phyloP scores from a whole-genome alignment of 129 eudicot genomes.

The Kitagawia praeruptora region DNA sequence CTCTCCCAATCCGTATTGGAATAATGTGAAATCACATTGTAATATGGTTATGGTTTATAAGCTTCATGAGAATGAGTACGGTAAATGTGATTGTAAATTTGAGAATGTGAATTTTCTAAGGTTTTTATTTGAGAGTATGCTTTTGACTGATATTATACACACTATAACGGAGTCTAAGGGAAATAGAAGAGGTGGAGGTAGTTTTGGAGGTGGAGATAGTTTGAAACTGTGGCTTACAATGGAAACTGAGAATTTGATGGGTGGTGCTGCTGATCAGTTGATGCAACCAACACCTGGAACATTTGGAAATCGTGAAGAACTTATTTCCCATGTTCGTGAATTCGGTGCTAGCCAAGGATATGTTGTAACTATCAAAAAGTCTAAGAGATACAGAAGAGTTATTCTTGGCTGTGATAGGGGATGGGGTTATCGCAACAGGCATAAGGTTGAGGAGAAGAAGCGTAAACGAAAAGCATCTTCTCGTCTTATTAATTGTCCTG shows the following conservation, averaged over 20 bases:
- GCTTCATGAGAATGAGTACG: too few species aligned
- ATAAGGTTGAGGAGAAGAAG: conserved; percentile 17
- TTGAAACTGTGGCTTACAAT: conserved; percentile 2
- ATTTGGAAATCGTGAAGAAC: conserved; percentile 29
- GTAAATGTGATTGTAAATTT: too few species aligned
- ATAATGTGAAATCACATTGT: too few species aligned
- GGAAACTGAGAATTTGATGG: conserved; percentile 17
- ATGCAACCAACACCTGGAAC: conserved; percentile 28
- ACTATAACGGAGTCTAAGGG: too few species aligned
- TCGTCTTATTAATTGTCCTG: conserved; percentile 31
- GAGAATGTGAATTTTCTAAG: too few species aligned
- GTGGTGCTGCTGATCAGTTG: conserved; percentile 8
- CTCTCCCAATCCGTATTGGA: too few species aligned
- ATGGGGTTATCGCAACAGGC: conserved; percentile 26
- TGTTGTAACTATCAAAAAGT: conserved; percentile 28
- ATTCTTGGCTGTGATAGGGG: conserved; percentile 41
- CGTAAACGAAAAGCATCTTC: conserved; percentile 24
- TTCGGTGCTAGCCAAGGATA: conserved; percentile 40
- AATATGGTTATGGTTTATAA: too few species aligned
- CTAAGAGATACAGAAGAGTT: conserved; percentile 30
- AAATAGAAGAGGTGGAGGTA: too few species aligned
- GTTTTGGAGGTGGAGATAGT: background rate
- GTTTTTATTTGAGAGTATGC: too few species aligned
- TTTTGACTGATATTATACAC: too few species aligned
- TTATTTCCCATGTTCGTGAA: conserved; percentile 27